Conservation (phyloP, 1,139 yeast genomes). For the Saccharomycopsis hybrid region DNA sequence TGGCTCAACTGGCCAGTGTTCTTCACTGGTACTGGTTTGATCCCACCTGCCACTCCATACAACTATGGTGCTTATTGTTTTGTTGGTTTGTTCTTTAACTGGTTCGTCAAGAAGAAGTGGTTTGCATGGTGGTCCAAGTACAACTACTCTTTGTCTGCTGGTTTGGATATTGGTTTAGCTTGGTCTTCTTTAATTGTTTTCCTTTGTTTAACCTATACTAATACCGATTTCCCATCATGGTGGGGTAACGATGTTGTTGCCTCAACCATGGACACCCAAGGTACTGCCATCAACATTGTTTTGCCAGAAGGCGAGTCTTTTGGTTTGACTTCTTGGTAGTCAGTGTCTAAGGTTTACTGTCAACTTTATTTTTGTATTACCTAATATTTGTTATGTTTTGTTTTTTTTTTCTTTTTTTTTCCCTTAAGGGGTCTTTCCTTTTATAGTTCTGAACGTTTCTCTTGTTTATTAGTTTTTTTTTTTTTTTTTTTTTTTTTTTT, state of each 20-base stretch:
- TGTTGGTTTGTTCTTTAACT: conserved; percentile 46
- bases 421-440: too few relatives aligned
- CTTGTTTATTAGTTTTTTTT: too few relatives aligned
- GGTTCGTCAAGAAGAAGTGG: conserved; percentile 42
- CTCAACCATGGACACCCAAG: conserved; percentile 11
- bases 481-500: too few relatives aligned
- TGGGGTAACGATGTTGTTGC: conserved; percentile 41
- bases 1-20: conserved; percentile 45
- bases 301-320: conserved; percentile 33
- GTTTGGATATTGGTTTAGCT: conserved; percentile 55
- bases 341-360: too few relatives aligned
- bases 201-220: conserved; percentile 38
- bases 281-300: conserved; percentile 23
- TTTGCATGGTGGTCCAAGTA: conserved; percentile 59
- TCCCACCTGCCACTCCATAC: conserved; percentile 50
- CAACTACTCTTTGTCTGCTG: conserved; percentile 55
- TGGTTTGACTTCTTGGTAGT: conserved; percentile 37
- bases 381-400: too few relatives aligned
- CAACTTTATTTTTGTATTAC: too few relatives aligned
- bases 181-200: conserved; percentile 42
- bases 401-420: too few relatives aligned
- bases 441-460: too few relatives aligned
- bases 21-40: conserved; percentile 41
- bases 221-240: conserved; percentile 36
- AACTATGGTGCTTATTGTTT: conserved; percentile 33